Evolutionary conservation across 148 eudicot genomes (phyloP).

Genomic region (Tetragonia tetragonoides): DNA sequence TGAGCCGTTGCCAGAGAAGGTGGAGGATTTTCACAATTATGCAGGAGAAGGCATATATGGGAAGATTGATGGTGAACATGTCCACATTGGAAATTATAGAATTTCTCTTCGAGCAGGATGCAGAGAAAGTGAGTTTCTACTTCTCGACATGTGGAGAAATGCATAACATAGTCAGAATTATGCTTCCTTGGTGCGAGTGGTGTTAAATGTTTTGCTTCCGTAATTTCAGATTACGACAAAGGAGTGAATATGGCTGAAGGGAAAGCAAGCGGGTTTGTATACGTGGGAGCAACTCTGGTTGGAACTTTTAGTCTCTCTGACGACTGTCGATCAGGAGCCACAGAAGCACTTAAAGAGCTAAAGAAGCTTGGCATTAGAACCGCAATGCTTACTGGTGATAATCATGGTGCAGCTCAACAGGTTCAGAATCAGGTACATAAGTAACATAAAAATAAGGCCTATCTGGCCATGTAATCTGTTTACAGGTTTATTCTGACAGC

Average conservation of each 20-base stretch:
- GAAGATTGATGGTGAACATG: constrained; percentile 39
- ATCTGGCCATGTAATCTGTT: not conserved
- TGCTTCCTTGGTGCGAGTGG: not conserved
- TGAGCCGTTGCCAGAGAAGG: constrained; percentile 41
- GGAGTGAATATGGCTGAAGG: constrained; percentile 16
- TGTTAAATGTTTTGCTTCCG: constrained; percentile 3
- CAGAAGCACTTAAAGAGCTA: constrained; percentile 40
- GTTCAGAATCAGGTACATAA: constrained; percentile 38
- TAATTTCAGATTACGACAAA: constrained; percentile 18
- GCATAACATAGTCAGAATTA: not conserved
- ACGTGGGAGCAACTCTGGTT: constrained; percentile 26
- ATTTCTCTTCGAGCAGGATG: constrained; percentile 44
- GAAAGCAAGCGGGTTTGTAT: constrained; percentile 35
- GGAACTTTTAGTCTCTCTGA: constrained; percentile 39
- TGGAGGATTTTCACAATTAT: constrained; percentile 37
- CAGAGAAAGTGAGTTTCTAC: constrained; percentile 17
- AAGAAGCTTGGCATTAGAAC: constrained; percentile 34
- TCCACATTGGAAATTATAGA: constrained; percentile 42
- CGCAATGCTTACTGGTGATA: constrained; percentile 46
- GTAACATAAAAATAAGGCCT: not conserved
- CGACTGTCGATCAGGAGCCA: constrained; percentile 37
- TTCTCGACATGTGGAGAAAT: not conserved
- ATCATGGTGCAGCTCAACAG: constrained; percentile 32
- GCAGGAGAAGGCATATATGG: constrained; percentile 56
- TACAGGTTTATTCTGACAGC: not conserved